Evolutionary conservation across 2,329 filamentous ascomycete genomes (phyloP).

Genomic region (Nakataea oryzae): DNA sequence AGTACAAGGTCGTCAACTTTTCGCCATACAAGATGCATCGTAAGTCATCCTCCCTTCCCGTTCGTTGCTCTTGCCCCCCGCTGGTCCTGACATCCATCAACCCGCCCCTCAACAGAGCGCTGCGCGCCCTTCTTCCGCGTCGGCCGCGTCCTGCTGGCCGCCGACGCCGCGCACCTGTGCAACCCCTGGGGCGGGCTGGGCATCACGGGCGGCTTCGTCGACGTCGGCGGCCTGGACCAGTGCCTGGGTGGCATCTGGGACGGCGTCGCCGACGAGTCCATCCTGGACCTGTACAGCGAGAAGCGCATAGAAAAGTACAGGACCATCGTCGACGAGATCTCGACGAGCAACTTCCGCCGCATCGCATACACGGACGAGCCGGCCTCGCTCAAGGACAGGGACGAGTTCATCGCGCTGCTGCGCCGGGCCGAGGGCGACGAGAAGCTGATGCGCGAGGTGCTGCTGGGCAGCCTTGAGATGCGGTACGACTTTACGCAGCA

Average conservation of each 20-base stretch:
- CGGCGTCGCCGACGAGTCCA: conserved; percentile 28
- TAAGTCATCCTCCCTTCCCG: neutral
- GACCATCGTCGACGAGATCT: conserved; percentile 30
- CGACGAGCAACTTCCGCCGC: conserved; percentile 30
- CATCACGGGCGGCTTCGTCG: conserved; percentile 54
- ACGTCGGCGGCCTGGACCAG: conserved; percentile 50
- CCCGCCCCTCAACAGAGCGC: conserved; percentile 29
- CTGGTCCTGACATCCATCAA: neutral
- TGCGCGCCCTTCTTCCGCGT: conserved; percentile 47
- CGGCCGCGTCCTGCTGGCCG: conserved; percentile 44
- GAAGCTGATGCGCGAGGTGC: conserved; percentile 19
- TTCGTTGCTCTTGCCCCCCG: neutral
- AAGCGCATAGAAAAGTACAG: conserved; percentile 34
- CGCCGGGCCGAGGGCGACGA: conserved; percentile 23
- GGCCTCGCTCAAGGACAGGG: conserved; percentile 23
- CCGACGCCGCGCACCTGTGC: conserved; percentile 49
- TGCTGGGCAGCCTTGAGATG: conserved; percentile 23
- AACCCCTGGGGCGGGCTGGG: conserved; percentile 50
- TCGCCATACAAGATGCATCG: conserved; percentile 51
- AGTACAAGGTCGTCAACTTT: conserved; percentile 46
- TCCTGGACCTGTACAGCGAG: conserved; percentile 33
- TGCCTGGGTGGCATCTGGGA: conserved; percentile 39
- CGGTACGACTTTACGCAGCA: conserved; percentile 34
- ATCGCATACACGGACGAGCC: conserved; percentile 28
- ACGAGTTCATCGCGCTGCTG: conserved; percentile 27